A percentile compares a stretch with the other conserved stretches of the same genome.
phyloP scores from a whole-genome alignment of 768 basidiomycete species.

The Nidula microcarpa region DNA sequence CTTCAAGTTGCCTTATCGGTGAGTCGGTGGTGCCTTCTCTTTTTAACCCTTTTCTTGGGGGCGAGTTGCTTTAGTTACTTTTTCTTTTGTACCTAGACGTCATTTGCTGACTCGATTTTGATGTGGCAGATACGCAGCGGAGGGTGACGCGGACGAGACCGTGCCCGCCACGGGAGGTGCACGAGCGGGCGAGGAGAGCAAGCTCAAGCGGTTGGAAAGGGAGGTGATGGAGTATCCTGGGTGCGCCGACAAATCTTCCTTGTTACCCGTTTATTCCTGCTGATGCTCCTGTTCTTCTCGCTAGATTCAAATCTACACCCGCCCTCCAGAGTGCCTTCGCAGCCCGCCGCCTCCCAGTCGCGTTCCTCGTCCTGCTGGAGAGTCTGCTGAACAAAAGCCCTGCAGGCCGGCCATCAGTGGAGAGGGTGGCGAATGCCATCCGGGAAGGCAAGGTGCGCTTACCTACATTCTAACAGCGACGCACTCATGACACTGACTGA shows the following conservation, averaged over 20 bases:
- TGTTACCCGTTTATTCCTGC: not conserved
- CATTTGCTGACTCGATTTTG: not conserved
- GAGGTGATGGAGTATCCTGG: constrained; percentile 78
- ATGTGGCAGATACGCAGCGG: constrained; percentile 51
- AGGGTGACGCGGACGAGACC: constrained; percentile 47
- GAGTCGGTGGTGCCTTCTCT: constrained; percentile 19
- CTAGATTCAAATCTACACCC: constrained; percentile 49
- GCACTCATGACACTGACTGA: no score
- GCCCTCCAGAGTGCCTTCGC: constrained; percentile 56
- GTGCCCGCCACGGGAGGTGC: constrained; percentile 19
- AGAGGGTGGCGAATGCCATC: constrained; percentile 67
- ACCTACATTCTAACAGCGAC: not conserved
- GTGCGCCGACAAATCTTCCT: constrained; percentile 28
- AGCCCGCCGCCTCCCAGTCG: constrained; percentile 66
- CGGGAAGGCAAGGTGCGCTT: constrained; percentile 69
- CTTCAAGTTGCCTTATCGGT: constrained; percentile 81
- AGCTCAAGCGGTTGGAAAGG: constrained; percentile 64
- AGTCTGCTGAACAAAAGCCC: constrained; percentile 64
- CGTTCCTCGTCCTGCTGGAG: constrained; percentile 71
- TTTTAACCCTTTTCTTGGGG: not conserved
- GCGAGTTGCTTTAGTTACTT: not conserved
- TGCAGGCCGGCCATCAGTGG: constrained; percentile 62
- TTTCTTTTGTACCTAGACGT: no score
- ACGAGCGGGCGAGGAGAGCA: constrained; percentile 48
- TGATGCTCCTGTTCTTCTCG: not conserved